Percentiles rank a stretch among this genome's conserved stretches.
These are phyloP conservation scores for Apiospora saccharicola DNA, from an alignment of 2,329 filamentous ascomycete species.

Conservation along the genomic window DNA sequence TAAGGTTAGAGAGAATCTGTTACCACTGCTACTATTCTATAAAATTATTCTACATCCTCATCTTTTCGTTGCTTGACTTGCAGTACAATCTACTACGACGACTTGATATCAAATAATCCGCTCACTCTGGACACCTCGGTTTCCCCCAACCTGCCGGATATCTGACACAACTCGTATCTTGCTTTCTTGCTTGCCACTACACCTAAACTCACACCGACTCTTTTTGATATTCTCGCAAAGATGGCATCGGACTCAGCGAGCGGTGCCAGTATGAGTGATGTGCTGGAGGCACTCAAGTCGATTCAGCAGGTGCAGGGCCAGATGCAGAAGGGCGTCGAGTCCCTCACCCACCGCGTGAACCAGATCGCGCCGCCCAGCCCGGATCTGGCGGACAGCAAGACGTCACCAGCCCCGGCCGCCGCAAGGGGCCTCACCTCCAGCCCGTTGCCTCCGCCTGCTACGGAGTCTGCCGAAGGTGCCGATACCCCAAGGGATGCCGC, in stretches of 20 bases:
- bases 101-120: conserved; percentile 3
- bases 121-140: background rate
- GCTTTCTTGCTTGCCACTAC: background rate
- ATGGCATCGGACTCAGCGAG: conserved; percentile 24
- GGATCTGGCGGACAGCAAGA: conserved; percentile 24
- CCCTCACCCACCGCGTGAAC: conserved; percentile 18
- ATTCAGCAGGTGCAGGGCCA: conserved; percentile 21
- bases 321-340: conserved; percentile 25
- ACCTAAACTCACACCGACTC: conserved; percentile 1
- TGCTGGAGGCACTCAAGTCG: conserved; percentile 21
- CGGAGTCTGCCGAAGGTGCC: conserved; percentile 20
- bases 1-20: background rate
- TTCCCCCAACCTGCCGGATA: background rate
- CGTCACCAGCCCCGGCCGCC: conserved; percentile 31
- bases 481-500: conserved; percentile 6
- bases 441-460: conserved; percentile 21
- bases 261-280: conserved; percentile 23
- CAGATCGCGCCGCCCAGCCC: conserved; percentile 25
- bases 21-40: background rate
- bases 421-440: conserved; percentile 10
- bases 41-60: background rate
- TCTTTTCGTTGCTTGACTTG: background rate
- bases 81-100: background rate
- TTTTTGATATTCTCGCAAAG: background rate
- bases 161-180: background rate